phyloP scores from a whole-genome alignment of 306 rosid genomes.

The Gastrolobium villosum region DNA sequence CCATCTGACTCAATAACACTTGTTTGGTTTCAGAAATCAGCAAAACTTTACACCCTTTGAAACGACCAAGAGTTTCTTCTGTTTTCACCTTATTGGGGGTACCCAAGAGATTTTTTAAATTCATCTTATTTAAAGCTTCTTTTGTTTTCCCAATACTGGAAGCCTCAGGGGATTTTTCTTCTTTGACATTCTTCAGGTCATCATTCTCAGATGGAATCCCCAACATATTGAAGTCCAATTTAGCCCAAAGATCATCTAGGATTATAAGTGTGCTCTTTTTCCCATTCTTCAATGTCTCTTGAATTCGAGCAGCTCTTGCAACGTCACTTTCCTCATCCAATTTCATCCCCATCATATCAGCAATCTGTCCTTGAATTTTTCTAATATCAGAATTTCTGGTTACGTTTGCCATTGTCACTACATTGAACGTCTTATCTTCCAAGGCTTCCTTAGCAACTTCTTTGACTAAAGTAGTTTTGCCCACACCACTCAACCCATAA shows the following conservation, averaged over 20 bases:
- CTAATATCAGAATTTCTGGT: constrained; percentile 10
- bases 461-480: constrained; percentile 44
- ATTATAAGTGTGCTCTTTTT: constrained; percentile 20
- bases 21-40: constrained; percentile 33
- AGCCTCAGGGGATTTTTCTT: too few species aligned
- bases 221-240: constrained; percentile 31
- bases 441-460: background rate
- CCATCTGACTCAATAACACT: constrained; percentile 32
- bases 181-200: background rate
- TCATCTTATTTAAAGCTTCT: too few species aligned
- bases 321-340: constrained; percentile 31
- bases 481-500: constrained; percentile 43
- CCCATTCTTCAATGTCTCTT: background rate
- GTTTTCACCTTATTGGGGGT: background rate
- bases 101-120: too few species aligned
- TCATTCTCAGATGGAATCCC: constrained; percentile 26
- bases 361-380: constrained; percentile 46
- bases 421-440: background rate
- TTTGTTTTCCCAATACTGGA: too few species aligned
- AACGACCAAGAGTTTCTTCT: background rate
- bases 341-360: constrained; percentile 20
- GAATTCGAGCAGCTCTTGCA: constrained; percentile 43
- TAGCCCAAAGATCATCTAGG: constrained; percentile 30
- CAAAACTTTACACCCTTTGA: constrained; percentile 41
- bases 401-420: constrained; percentile 27